phyloP scores from a whole-genome alignment of 306 rosid genomes.

The Lotus japonicus region DNA sequence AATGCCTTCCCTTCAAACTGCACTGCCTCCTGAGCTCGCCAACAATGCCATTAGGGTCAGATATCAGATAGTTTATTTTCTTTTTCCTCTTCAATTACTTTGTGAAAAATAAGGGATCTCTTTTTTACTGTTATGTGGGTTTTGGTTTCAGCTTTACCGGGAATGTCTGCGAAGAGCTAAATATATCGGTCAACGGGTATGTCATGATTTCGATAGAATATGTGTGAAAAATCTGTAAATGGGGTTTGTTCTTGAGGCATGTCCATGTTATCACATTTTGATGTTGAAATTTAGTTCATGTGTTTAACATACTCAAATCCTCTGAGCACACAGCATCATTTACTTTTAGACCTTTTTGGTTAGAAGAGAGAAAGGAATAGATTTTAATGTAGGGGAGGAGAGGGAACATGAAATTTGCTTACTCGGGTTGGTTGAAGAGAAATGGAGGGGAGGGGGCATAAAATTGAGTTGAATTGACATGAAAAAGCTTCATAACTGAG shows the following conservation, averaged over 20 bases:
- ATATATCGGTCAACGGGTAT: constrained; percentile 75
- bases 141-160: constrained; percentile 64
- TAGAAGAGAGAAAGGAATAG: background rate
- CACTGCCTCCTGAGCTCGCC: constrained; percentile 90
- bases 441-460: too few relatives aligned
- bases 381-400: background rate
- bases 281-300: background rate
- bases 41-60: constrained; percentile 81
- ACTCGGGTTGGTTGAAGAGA: background rate
- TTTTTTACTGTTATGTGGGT: background rate
- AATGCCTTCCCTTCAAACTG: constrained; percentile 95
- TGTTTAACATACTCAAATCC: background rate
- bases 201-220: constrained; percentile 15
- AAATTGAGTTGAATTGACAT: too few relatives aligned
- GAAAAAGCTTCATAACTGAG: background rate
- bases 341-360: background rate
- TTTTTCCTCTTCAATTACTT: background rate
- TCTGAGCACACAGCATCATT: background rate
- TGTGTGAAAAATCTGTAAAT: too few relatives aligned
- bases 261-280: background rate
- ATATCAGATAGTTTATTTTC: too few relatives aligned
- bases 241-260: too few relatives aligned
- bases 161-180: constrained; percentile 93
- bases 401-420: background rate
- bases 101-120: background rate